A percentile compares a stretch with the other conserved stretches of the same genome.
These are phyloP conservation scores for Zygosaccharomyces kombuchaensis DNA, from an alignment of 805 yeast genomes.

Conservation along the genomic window DNA sequence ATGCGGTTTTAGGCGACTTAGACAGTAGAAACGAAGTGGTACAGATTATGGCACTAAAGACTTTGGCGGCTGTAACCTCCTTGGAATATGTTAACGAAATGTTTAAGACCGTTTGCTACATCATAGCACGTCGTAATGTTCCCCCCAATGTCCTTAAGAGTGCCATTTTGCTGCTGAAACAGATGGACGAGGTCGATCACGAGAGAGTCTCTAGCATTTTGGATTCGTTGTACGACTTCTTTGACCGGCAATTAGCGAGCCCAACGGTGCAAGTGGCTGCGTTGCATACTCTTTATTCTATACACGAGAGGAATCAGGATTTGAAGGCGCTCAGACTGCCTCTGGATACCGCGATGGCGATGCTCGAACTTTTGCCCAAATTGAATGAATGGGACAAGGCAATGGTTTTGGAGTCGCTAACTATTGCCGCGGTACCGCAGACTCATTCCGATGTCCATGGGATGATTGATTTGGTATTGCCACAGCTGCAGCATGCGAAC, in stretches of 20 bases:
- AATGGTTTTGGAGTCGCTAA: slow-evolving; percentile 58
- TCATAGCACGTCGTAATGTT: slow-evolving; percentile 44
- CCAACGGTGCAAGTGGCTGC: slow-evolving; percentile 67
- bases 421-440: slow-evolving; percentile 64
- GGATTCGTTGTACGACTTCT: slow-evolving; percentile 24
- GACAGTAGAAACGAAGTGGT: slow-evolving; percentile 44
- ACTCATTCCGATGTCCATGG: slow-evolving; percentile 58
- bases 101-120: slow-evolving; percentile 35
- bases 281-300: slow-evolving; percentile 58
- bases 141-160: slow-evolving; percentile 57
- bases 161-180: slow-evolving; percentile 66
- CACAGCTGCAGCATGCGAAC: slow-evolving; percentile 75
- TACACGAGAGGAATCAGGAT: slow-evolving; percentile 47
- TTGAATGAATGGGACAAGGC: slow-evolving; percentile 71
- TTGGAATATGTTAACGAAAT: slow-evolving; percentile 48
- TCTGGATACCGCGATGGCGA: slow-evolving; percentile 36
- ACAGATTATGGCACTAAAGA: slow-evolving; percentile 58
- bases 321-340: slow-evolving; percentile 36
- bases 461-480: slow-evolving; percentile 59
- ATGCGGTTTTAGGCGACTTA: slow-evolving; percentile 51
- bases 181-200: slow-evolving; percentile 55
- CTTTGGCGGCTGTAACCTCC: slow-evolving; percentile 56
- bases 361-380: slow-evolving; percentile 35
- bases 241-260: slow-evolving; percentile 46
- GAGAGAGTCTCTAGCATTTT: slow-evolving; percentile 46